Base-by-base conservation (phyloP, 768 basidiomycete species). In the Lactarius hengduanensis region DNA sequence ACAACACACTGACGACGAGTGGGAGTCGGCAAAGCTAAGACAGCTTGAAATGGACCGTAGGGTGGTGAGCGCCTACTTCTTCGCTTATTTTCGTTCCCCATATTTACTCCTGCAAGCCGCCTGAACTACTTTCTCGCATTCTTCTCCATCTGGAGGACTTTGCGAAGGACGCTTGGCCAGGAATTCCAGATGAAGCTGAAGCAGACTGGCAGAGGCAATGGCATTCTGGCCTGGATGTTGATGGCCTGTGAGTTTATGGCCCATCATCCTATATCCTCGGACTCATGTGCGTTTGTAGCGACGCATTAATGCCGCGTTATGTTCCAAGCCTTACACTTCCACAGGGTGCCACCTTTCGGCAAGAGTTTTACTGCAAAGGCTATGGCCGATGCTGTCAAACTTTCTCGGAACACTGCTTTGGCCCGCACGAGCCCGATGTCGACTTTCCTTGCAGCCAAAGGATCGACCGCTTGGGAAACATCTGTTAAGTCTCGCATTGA, bases 391-490 rank as follows among this genome's bases (percentile, higher is more conserved):
- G 81, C 87, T 11, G 76, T 92, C 22, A 85, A 84, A 56, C 75
- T 89, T 59, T 90, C 90, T 0, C 83, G 87, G 66, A 83, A 89
- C 70, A 74, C 81, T 56, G 75, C 83, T 4, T 72, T 84, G 28
- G 80, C 85, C 4, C 81, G 80, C 20, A 74, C 71, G 32, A 90
- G 91, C 69, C 91, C 91, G 2, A 80, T 94, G 73, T 81, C 87
- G n/a, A 79, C 85, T 64, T 86, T 89, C 69, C 72, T 90, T 50
- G 80, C 85, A 6, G 85, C 88, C 0, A 91, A 88, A 75, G 90
- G 90, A 1, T 87, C 88, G 5, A 83, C 84, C 22, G 85, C 89
- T 26, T 93, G 92, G 92, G 89, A 92, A 73, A 80, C 80, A 7
- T 82, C 87, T 20, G 77, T 91, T 0, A 90, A 85, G 74, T 77